Evolutionary conservation across 2,329 filamentous ascomycete species (phyloP).

Genomic region (Nothophaeocryptopus gaeumannii): DNA sequence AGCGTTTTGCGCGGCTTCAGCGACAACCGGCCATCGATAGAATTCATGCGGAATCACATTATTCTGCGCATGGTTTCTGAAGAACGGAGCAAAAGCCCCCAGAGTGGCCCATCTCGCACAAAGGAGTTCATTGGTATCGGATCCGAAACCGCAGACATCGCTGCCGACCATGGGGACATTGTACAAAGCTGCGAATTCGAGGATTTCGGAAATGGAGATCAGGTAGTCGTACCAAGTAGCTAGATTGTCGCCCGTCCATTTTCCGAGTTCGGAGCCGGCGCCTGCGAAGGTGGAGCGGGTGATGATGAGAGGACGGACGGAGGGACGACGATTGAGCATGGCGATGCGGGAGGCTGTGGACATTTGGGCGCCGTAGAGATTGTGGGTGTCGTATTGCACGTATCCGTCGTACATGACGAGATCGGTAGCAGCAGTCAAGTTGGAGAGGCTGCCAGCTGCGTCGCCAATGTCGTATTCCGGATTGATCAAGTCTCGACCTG

Average conservation of each 20-base stretch:
- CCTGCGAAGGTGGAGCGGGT: slow-evolving; percentile 75
- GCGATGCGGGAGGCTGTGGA: slow-evolving; percentile 61
- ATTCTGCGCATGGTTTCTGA: slow-evolving; percentile 67
- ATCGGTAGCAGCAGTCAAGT: slow-evolving; percentile 61
- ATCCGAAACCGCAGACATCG: slow-evolving; percentile 75
- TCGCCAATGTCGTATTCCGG: slow-evolving; percentile 67
- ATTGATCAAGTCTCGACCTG: slow-evolving; percentile 61
- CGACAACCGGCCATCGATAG: slow-evolving; percentile 65
- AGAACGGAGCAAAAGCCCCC: slow-evolving; percentile 73
- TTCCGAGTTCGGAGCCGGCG: slow-evolving; percentile 58
- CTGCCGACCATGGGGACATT: slow-evolving; percentile 49
- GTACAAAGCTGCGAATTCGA: slow-evolving; percentile 48
- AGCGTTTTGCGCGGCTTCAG: slow-evolving; percentile 63
- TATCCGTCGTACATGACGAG: slow-evolving; percentile 66
- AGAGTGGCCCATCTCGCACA: slow-evolving; percentile 74
- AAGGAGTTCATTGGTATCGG: slow-evolving; percentile 63
- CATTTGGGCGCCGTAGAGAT: slow-evolving; percentile 76
- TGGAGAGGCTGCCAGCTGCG: slow-evolving; percentile 48
- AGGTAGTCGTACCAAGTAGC: slow-evolving; percentile 47
- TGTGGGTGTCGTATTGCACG: slow-evolving; percentile 72
- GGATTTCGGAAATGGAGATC: slow-evolving; percentile 41
- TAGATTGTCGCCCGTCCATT: slow-evolving; percentile 60
- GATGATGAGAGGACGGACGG: slow-evolving; percentile 66
- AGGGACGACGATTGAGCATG: slow-evolving; percentile 64
- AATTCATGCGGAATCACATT: slow-evolving; percentile 63